Base-by-base conservation (phyloP, 176 grass and related monocot genomes). In the Aegilops speltoides region DNA sequence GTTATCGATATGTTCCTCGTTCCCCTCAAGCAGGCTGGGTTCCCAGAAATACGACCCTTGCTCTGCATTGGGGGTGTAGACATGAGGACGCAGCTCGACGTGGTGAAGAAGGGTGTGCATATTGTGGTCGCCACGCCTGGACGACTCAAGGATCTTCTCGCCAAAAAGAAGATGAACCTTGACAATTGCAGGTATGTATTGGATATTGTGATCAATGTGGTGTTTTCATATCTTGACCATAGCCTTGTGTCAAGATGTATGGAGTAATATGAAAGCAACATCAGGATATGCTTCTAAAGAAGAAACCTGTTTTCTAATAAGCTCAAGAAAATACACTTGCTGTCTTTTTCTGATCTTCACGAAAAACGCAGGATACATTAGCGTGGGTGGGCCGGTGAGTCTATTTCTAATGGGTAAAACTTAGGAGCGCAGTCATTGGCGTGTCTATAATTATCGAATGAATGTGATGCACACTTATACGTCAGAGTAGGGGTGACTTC, bases 91-190 rank as follows among this genome's bases (percentile, higher is more conserved):
- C 97, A 98, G 73, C 66, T 98, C 7, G 97, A 98, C 26, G 87
- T 94, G 41, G 77, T 98, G 20, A 96, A 93, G 79, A 96, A 96
- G 81, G 97, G 94, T 0, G 92, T 96, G 7, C 97, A 98, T 79
- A 96, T 98, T 46, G 92, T 94, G 23, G 97, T 98, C 23, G 92
- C 97, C 13, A 98, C 90, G 0, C 97, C 97, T 48, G 97, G 97
- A 45, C 82, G 97, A 2, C 89, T 98, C 20, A 98, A 98, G 81
- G 97, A 98, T 83, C 77, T 98, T 67, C 94, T 98, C 24, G 90
- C 97, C 17, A 98, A 96, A 87, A 98, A 96, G 76, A 96, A 94
- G 87, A 96, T 96, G 94, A 98, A 98, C 75, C 93, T 98, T 7
- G 90, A 96, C 26, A 98, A 96, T 54, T 98, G 97, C 94, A 94